Base-by-base conservation (phyloP, 306 rosid genomes). In the Delonix regia region DNA sequence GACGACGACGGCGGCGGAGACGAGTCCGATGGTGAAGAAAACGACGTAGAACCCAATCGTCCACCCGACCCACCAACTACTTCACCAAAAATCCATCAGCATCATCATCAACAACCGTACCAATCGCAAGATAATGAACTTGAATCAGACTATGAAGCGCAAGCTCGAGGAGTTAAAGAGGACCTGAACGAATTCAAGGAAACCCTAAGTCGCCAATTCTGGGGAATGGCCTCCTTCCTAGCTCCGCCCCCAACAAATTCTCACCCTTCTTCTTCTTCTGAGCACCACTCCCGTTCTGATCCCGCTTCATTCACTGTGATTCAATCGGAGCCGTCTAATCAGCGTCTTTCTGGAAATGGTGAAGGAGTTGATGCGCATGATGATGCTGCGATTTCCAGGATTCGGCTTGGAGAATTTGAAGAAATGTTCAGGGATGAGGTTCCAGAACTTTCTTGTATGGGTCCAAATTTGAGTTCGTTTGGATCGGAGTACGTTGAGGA, bases 201-300 rank as follows among this genome's bases (percentile, higher is more conserved):
- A 79, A 86, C 96, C 87, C 89, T 94, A 76, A 89, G 93, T 13
- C 98, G 97, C 24, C 97, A 92, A 87, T 81, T 94, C 33, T 90
- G 97, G 98, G 98, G 94, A 25, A 89, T 94, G 86, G 97, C 98
- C 4, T 81, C 91, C 0, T 94, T 92, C 77, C 91, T 94, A 39
- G 94, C 93, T 6, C 97, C 98, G 2, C 92, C 89, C 0, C 86
- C 97, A 7, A 44, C 85, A 24, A 49, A 55, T 45, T 80, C 89
- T 0, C 48, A 77, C 0, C 83, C 81, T n/a, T 76, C 51, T 45
- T 16, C 81, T n/a, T 76, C 51, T 45, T 16, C 81, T 7, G 55
- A 62, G 42, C 69, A 36, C 44, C 79, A 33, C 18, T 30, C 69
- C 67, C 85, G 38, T 25, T 16, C 75, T 16, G 77, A 44, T 38